Base-by-base conservation (phyloP, 371 early-diverging fungal genomes). In the Apophysomyces variabilis region DNA sequence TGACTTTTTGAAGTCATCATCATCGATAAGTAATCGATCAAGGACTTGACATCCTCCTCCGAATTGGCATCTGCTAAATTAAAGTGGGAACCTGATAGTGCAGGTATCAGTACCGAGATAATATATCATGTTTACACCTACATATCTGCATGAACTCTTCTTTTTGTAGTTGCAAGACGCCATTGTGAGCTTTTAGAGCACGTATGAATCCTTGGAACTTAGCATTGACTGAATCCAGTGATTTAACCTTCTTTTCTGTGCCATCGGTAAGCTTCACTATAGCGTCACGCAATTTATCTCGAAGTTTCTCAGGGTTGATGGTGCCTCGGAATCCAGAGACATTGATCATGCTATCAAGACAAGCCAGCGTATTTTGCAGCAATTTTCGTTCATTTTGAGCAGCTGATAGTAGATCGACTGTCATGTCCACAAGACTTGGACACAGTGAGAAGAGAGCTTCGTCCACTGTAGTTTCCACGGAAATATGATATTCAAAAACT, bases 341-440 rank as follows among this genome's bases (percentile, higher is more conserved):
- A 58, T 78, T 78, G 13, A 78, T 68, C 79, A 78, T 78, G 26
- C 75, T 75, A 57, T 78, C 76, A 21, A 78, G 38, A 45, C 79
- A 75, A 0, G 68, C 67, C 8, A 78, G 64, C n/a, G 61, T 57
- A 26, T 68, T 57, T 36, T 72, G 68, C 1, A 73, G 35, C 5
- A 60, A 62, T 0, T 64, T 58, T 11, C 69, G 65, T 13, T 66
- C 66, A 32, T 60, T 26, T 16, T 57, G 43, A 3, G 67, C 61
- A 0, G 38, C 13, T 7, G 67, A 57, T 14, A 78, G 14, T 1
- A 78, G 41, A 5, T 65, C 67, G 1, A 75, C 66, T 1, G 60
- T 65, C 13, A 58, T 12, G 58, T 78, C 75, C 8, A 75, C 70
- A 7, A 78, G 61, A 3, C 62, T 26, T 7, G 63, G 66, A 26